Base-by-base conservation (phyloP, 345 rosid genomes). In the Aurinia saxatilis region DNA sequence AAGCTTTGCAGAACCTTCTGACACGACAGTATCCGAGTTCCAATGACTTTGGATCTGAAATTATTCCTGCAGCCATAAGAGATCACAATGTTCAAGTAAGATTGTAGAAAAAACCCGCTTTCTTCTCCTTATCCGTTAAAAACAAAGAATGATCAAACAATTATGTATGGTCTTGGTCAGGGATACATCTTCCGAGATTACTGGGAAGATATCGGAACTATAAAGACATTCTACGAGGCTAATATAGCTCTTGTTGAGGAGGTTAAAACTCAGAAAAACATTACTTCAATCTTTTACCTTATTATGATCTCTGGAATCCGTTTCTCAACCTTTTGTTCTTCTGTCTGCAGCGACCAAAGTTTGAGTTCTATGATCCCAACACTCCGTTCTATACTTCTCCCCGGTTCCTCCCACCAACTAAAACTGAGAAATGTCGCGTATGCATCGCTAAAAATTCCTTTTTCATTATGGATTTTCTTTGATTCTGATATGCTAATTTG, bases 201-300 rank as follows among this genome's bases (percentile, higher is more conserved):
- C 58, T 92, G 96, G 93, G 96, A 92, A 66, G 98, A 92, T 54
- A 92, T 92, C 2, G 98, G 98, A 75, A 92, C 96, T 14, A 83
- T 92, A 48, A 83, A 73, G 73, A 71, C 93, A 54, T 92, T 92
- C 65, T 86, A 89, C 21, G 95, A 92, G 75, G 96, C 96, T 65
- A 92, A 92, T 75, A 66, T 92, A 55, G 98, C 91, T 64, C 96
- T 92, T 15, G 81, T 96, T 5, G 88, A 87, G 60, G 91, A 92
- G 93, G 96, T 88, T n/a, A n/a, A n/a, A n/a, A n/a, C n/a, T n/a
- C n/a, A n/a, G n/a, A n/a, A n/a, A n/a, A n/a, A n/a, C n/a, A n/a
- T n/a, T n/a, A n/a, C n/a, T n/a, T n/a, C n/a, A n/a, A n/a, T n/a
- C n/a, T n/a, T n/a, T n/a, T n/a, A n/a, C n/a, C n/a, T n/a, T n/a